phyloP scores from a whole-genome alignment of 495 filamentous ascomycete species.

The Hypoxylon crocopeplum region DNA sequence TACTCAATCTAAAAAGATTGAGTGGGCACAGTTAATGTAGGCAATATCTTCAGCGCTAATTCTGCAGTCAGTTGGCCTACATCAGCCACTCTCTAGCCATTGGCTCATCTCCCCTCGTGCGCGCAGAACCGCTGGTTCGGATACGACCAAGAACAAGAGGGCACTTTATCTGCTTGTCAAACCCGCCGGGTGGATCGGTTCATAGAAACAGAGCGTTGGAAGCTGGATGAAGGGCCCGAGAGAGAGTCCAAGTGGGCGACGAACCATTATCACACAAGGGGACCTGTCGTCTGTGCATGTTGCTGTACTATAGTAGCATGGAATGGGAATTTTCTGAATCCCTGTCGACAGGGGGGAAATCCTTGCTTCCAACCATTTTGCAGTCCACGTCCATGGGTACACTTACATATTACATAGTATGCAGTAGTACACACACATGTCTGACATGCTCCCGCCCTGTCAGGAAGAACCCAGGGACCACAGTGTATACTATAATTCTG shows the following conservation, averaged over 20 bases:
- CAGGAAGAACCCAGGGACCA: conserved; percentile 11
- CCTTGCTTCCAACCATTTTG: conserved; percentile 35
- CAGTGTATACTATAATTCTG: no score
- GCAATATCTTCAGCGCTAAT: conserved; percentile 31
- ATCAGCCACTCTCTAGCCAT: no score
- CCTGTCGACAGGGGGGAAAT: conserved; percentile 20
- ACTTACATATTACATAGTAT: no score
- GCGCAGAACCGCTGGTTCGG: not conserved
- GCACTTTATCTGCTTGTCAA: conserved; percentile 2
- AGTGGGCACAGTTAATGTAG: conserved; percentile 4
- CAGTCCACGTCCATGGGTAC: conserved; percentile 31
- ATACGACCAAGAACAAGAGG: not conserved
- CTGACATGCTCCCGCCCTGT: not conserved
- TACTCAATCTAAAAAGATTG: not conserved
- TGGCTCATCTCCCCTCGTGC: conserved; percentile 4
- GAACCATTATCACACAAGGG: conserved; percentile 28
- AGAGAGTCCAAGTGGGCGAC: conserved; percentile 20
- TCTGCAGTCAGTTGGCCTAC: not conserved
- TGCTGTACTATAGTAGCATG: conserved; percentile 13
- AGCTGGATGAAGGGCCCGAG: conserved; percentile 26
- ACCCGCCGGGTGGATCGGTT: conserved; percentile 10
- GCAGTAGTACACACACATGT: no score
- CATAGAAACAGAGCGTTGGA: conserved; percentile 12
- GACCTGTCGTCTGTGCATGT: conserved; percentile 19
- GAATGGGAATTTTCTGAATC: conserved; percentile 30